phyloP scores from a whole-genome alignment of 2,329 filamentous ascomycete genomes.

The Sclerotinia trifoliorum region DNA sequence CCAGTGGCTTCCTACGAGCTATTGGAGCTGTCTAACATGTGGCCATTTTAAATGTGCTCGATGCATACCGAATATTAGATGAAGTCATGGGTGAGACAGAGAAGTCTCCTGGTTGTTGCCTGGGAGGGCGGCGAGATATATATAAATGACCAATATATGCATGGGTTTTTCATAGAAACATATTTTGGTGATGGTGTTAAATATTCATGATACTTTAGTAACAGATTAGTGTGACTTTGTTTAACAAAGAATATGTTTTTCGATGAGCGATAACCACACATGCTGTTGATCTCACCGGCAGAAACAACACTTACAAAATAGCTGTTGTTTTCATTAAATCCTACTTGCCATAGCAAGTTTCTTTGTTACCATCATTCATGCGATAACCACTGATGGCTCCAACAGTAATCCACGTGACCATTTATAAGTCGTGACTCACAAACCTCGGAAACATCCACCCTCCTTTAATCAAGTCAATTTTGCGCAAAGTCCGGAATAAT shows the following conservation, averaged over 20 bases:
- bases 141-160: too few species aligned
- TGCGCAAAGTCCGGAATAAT: not conserved
- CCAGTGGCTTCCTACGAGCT: not conserved
- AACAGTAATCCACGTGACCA: not conserved
- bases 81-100: too few species aligned
- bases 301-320: not conserved
- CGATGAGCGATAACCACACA: not conserved
- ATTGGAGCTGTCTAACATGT: not conserved
- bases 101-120: not conserved
- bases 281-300: not conserved
- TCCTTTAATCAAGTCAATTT: not conserved
- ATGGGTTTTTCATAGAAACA: not conserved
- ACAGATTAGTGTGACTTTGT: not conserved
- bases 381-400: not conserved
- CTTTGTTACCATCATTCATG: not conserved
- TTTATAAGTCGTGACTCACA: not conserved
- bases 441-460: not conserved
- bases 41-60: slow-evolving; percentile 6
- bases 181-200: not conserved
- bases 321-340: not conserved
- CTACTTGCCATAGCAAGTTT: not conserved
- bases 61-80: slow-evolving; percentile 6
- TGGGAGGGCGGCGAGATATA: not conserved
- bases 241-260: not conserved
- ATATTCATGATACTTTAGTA: not conserved